A percentile compares a stretch with the other conserved stretches of the same genome.
Evolutionary conservation across 2,329 filamentous ascomycete species (phyloP).

Genomic region (Neoarthrinium moseri): DNA sequence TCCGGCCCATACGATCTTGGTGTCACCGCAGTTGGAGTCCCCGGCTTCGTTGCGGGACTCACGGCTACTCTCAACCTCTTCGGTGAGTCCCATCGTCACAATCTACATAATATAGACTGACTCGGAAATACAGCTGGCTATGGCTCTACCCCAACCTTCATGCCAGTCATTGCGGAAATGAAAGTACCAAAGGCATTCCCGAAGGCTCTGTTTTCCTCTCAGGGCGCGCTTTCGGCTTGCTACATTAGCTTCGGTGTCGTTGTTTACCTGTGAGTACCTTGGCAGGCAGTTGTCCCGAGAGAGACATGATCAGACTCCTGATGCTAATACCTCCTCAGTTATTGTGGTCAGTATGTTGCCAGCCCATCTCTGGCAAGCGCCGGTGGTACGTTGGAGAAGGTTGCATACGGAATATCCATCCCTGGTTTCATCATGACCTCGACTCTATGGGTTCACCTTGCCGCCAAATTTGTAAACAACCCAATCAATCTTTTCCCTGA

Average conservation of each 20-base stretch:
- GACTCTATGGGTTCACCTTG: conserved; percentile 17
- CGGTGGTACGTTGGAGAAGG: conserved; percentile 18
- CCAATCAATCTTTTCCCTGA: not conserved
- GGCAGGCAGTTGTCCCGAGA: conserved; percentile 15
- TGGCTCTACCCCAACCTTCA: conserved; percentile 19
- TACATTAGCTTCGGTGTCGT: conserved; percentile 16
- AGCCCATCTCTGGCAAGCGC: conserved; percentile 14
- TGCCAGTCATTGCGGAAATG: conserved; percentile 23
- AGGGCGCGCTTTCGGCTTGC: conserved; percentile 11
- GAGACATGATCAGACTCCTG: not conserved
- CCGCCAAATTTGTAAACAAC: conserved; percentile 19
- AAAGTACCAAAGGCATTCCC: conserved; percentile 14
- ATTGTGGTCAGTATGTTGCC: conserved; percentile 5
- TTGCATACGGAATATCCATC: conserved; percentile 18
- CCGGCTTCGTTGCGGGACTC: conserved; percentile 21
- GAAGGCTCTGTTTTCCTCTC: conserved; percentile 17
- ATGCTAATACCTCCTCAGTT: not conserved
- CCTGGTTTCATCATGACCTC: conserved; percentile 20
- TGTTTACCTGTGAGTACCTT: conserved; percentile 17
- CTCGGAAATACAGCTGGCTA: conserved; percentile 13
- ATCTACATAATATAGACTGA: not conserved
- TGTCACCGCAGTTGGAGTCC: conserved; percentile 18
- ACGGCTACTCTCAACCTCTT: conserved; percentile 23
- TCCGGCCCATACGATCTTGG: conserved; percentile 19
- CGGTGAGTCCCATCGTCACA: conserved; percentile 11